A percentile compares a stretch with the other conserved stretches of the same genome.
Evolutionary conservation across 2,329 filamentous ascomycete genomes (phyloP).

Genomic region (Xylaria sp.): DNA sequence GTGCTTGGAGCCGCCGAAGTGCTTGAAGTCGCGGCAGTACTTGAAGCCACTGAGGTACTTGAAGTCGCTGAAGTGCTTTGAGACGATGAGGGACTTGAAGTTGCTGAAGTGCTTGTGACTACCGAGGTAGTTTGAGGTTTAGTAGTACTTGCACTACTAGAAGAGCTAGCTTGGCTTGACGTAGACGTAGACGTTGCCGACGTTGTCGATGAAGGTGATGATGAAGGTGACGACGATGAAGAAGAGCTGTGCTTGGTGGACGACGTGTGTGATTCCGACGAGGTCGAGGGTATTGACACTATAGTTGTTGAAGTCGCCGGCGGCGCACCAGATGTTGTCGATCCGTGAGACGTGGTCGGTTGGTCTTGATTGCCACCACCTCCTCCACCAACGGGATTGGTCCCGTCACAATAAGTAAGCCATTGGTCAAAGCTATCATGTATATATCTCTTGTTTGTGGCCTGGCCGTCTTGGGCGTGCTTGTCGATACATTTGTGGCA

Average conservation of each 20-base stretch:
- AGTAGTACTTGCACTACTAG: neutral
- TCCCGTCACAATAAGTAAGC: slow-evolving; percentile 39
- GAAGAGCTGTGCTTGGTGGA: neutral
- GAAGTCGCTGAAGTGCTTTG: too few relatives aligned
- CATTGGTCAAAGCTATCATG: slow-evolving; percentile 40
- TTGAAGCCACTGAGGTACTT: too few relatives aligned
- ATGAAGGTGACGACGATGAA: too few relatives aligned
- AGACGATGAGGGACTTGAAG: too few relatives aligned
- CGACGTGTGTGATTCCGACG: slow-evolving; percentile 8
- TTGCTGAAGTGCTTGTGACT: too few relatives aligned
- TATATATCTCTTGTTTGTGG: slow-evolving; percentile 34
- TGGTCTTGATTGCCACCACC: slow-evolving; percentile 11
- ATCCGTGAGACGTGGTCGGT: slow-evolving; percentile 11
- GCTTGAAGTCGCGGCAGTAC: too few relatives aligned
- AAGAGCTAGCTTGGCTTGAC: neutral
- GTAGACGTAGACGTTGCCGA: neutral
- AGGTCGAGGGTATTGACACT: slow-evolving; percentile 9
- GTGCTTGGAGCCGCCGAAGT: too few relatives aligned
- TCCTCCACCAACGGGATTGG: neutral
- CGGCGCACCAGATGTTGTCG: slow-evolving; percentile 19
- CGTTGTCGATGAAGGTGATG: too few relatives aligned
- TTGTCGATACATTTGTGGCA: slow-evolving; percentile 42
- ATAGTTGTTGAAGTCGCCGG: slow-evolving; percentile 17
- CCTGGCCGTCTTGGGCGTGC: slow-evolving; percentile 26
- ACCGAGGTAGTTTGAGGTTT: neutral